Evolutionary conservation across 1,284 basidiomycete species (phyloP).

Genomic region (Chondrostereum purpureum): DNA sequence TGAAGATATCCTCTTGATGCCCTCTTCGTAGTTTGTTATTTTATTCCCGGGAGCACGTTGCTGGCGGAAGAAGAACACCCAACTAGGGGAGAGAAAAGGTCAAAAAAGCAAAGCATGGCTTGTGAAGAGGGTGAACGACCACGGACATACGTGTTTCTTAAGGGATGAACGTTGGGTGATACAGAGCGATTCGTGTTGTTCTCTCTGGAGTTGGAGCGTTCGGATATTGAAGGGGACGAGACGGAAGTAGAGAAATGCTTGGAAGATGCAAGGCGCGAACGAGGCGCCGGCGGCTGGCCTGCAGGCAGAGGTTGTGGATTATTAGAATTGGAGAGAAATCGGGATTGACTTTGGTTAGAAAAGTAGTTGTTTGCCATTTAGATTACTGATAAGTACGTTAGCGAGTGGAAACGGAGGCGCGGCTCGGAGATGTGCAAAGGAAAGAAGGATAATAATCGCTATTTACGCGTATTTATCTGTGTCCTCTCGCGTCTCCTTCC

Average conservation of each 20-base stretch:
- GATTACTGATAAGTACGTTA: constrained; percentile 27
- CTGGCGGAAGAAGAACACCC: constrained; percentile 84
- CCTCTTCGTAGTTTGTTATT: constrained; percentile 76
- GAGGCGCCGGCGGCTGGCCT: constrained; percentile 20
- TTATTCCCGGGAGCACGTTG: constrained; percentile 77
- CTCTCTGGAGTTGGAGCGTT: constrained; percentile 40
- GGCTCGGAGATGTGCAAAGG: constrained; percentile 12
- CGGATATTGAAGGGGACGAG: constrained; percentile 25
- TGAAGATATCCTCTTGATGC: constrained; percentile 77
- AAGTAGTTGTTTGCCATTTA: constrained; percentile 68
- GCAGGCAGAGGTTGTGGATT: constrained; percentile 14
- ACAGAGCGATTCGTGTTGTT: constrained; percentile 29
- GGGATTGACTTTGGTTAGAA: constrained; percentile 72
- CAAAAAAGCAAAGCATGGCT: constrained; percentile 4
- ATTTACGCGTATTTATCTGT: not conserved
- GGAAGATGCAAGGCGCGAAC: constrained; percentile 47
- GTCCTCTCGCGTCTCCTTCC: not conserved
- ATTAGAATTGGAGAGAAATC: constrained; percentile 50
- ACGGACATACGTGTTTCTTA: constrained; percentile 82
- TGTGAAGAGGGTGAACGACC: constrained; percentile 20
- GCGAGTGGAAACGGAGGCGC: constrained; percentile 8
- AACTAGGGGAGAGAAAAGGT: constrained; percentile 39
- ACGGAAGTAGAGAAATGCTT: constrained; percentile 74
- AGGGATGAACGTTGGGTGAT: constrained; percentile 49
- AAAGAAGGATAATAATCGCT: constrained; percentile 12